A percentile compares a stretch with the other conserved stretches of the same genome.
Evolutionary conservation across 176 grass and related monocot genomes (phyloP).

Genomic region (maize (Zea mays)): Zm-B73-REFERENCE-NAM-5.0 NC_050103.1:93525001-93525500

Average conservation of each 20-base stretch:
- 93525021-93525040: conserved; percentile 90
- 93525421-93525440: conserved; percentile 31
- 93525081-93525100: neutral
- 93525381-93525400: conserved; percentile 16
- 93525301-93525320: neutral
- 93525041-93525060: conserved; percentile 85
- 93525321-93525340: neutral
- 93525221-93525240: neutral
- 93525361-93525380: neutral
- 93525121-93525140: neutral
- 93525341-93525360: neutral
- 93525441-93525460: conserved; percentile 91
- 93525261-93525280: neutral
- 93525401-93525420: neutral
- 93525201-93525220: neutral
- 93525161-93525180: neutral
- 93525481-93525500: conserved; percentile 84
- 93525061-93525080: conserved; percentile 4
- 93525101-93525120: neutral
- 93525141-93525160: conserved; percentile 1
- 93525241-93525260: conserved; percentile 13
- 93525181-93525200: neutral
- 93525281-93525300: no score
- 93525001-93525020: conserved; percentile 88
- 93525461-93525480: conserved; percentile 93